These are phyloP conservation scores for Cutaneotrichosporon sp. DNA, from an alignment of 1,284 basidiomycete species.

Conservation along the genomic window DNA sequence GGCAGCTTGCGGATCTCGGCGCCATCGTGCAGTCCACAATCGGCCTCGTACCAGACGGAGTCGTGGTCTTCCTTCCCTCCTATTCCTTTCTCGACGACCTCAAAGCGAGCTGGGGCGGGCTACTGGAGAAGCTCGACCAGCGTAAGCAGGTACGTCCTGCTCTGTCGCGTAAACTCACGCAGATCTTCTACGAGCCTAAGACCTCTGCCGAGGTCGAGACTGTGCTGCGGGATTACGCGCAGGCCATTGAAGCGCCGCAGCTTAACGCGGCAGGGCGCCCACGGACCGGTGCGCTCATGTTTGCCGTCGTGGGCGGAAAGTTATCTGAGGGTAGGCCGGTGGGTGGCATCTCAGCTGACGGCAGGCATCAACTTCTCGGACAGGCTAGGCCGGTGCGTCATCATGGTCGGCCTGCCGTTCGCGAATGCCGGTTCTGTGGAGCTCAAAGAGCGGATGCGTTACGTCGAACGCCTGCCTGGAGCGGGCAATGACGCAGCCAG, in stretches of 20 bases:
- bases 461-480: constrained; percentile 55
- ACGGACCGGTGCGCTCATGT: constrained; percentile 46
- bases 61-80: constrained; percentile 92
- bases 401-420: constrained; percentile 89
- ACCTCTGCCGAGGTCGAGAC: constrained; percentile 69
- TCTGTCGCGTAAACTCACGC: background rate
- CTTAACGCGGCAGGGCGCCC: background rate
- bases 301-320: constrained; percentile 95
- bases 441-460: constrained; percentile 83
- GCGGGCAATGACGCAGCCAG: constrained; percentile 67
- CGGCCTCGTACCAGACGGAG: constrained; percentile 73
- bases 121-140: constrained; percentile 58
- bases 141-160: constrained; percentile 63
- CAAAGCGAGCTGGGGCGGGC: constrained; percentile 65
- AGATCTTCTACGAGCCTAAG: constrained; percentile 88
- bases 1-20: constrained; percentile 77
- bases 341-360: too few relatives aligned
- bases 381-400: constrained; percentile 77
- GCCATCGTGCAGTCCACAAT: constrained; percentile 73
- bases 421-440: constrained; percentile 87
- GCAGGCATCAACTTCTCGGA: constrained; percentile 87
- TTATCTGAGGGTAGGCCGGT: constrained; percentile 77
- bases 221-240: constrained; percentile 70
- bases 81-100: constrained; percentile 75
- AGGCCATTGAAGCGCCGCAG: constrained; percentile 50